Base-by-base conservation (phyloP, 805 yeast genomes). In the Teunomyces panamensis region DNA sequence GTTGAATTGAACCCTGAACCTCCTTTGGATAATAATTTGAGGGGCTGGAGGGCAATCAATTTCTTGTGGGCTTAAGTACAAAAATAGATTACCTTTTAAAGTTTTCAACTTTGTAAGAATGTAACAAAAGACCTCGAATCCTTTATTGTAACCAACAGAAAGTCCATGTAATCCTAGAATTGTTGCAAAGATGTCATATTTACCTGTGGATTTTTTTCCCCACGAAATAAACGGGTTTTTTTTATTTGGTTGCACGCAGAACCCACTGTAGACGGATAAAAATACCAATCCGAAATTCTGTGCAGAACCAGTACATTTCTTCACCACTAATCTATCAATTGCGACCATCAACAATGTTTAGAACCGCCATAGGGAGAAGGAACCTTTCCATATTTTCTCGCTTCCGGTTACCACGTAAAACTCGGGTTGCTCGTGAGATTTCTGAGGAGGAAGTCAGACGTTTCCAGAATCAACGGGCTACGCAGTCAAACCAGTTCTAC, bases 361-460 rank as follows among this genome's bases (percentile, higher is more conserved):
- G 33, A 30, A 17, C 11, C 13, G 3, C 29, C 28, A 20, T 30
- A 9, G 32, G 27, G 6, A 29, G 16, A 14, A n/a, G 44, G 29
- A 30, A 30, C 33, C 10, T 42, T 10, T 30, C 44, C 3, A n/a
- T 20, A 7, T 16, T 37, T 24, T 11, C 41, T 6, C 30, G 30
- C 5, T 26, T 26, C 9, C 41, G 20, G 13, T 24, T 37, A 10
- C 41, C 41, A 24, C 41, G 41, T n/a, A 37, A 37, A 26, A 42
- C 47, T 17, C 49, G 74, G 43, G 48, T 56, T 5, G 60, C 67
- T 2, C 58, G 53, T 39, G 77, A 71, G 49, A 63, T 71, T 33
- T 54, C 67, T 4, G 65, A 64, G 13, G 75, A 69, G 20, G 76
- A 71, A 49, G 65, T 69, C 6, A 50, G 48, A 29, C 49, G 49